Conservation (phyloP, 164 flowering plant species). For the Warburgia ugandensis region DNA sequence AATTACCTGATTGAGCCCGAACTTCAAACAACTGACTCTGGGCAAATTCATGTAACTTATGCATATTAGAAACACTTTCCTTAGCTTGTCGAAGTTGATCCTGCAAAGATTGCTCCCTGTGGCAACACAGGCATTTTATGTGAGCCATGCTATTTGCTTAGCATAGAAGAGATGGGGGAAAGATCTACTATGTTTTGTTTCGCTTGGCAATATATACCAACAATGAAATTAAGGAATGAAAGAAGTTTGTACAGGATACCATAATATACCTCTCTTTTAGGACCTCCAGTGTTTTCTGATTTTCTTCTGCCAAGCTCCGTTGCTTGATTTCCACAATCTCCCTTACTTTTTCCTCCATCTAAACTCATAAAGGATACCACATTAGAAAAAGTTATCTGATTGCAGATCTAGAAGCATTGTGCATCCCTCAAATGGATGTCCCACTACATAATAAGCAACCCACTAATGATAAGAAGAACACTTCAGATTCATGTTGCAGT, state of each 20-base stretch:
- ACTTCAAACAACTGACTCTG: conserved; percentile 93
- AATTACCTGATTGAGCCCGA: conserved; percentile 90
- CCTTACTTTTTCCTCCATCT: conserved; percentile 99
- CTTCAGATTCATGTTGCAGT: no score
- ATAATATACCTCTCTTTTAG: conserved; percentile 92
- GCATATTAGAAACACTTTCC: conserved; percentile 92
- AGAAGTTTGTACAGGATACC: no score
- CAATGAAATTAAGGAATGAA: no score
- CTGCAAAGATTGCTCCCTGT: conserved; percentile 80
- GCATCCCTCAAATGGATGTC: background rate
- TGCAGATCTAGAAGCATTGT: background rate
- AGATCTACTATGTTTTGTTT: no score
- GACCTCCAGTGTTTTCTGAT: conserved; percentile 87
- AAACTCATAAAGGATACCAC: background rate
- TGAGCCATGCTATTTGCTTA: background rate
- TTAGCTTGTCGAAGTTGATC: conserved; percentile 89
- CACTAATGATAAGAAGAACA: no score
- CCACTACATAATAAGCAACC: background rate
- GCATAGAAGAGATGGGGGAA: no score
- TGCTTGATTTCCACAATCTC: conserved; percentile 97
- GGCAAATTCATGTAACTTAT: conserved; percentile 89
- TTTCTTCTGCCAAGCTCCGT: conserved; percentile 96
- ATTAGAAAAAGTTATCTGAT: background rate
- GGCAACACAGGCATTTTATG: no score
- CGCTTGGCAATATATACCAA: no score